Evolutionary conservation across 2,329 filamentous ascomycete species (phyloP), one percentile per base, ranked within the genome.

Genomic region (Ophiobolus disseminans): DNA sequence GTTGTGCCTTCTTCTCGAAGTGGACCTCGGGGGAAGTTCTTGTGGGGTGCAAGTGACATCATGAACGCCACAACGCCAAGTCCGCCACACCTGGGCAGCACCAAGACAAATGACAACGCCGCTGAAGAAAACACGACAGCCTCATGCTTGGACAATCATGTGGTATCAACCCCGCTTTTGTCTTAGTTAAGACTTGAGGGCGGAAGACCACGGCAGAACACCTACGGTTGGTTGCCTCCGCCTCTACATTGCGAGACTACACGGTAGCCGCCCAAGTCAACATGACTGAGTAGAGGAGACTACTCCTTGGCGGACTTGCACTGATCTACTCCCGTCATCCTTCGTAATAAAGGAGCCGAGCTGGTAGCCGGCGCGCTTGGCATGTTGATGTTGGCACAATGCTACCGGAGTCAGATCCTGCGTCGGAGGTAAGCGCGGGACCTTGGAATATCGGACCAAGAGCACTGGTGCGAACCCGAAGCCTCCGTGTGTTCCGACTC

Each of bases 401-500:
- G 22, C 6, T 17, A 11, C 35, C 19, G 20, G 17, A 8, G 22
- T 25, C 26, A 25, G 16, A 19, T 25, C 43, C 36, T 45, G 40
- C 43, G 43, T 45, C 34, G 26, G 43, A 39, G 43, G 43, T 45
- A 38, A 38, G 19, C 19, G n/a, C 11, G 20, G 35, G 22, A 20
- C 13, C 32, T 36, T 28, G n/a, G 17, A 22, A n/a, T 23, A 4
- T 14, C 16, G 2, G n/a, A 14, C 30, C n/a, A 32, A 32, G 30
- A 10, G 13, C n/a, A 14, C n/a, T n/a, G n/a, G 30, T 7, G n/a
- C n/a, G 30, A 32, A 13, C 7, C 16, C n/a, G 16, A 32, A 5
- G n/a, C 10, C 30, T 3, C 30, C 30, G 30, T 3, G 8, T 13
- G 10, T n/a, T 32, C 30, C 30, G 30, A 32, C 3, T 32, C 30